These are phyloP conservation scores for Agrocybe praecox DNA, from an alignment of 768 basidiomycete genomes.

Conservation along the genomic window DNA sequence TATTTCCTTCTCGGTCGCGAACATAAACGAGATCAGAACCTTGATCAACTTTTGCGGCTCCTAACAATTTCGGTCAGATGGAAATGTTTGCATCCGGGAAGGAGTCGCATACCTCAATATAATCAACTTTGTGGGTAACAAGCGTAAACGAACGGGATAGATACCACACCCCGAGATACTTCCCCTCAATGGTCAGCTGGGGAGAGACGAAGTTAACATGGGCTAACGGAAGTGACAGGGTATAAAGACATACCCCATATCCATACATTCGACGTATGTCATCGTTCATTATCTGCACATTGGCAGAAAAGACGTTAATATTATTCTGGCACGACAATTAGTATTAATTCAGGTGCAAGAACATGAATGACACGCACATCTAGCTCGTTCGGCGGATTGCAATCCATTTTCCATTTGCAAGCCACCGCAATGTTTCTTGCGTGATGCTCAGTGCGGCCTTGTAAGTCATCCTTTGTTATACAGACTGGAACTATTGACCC, in stretches of 20 bases:
- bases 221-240: not conserved
- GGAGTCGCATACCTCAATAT: not conserved
- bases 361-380: not conserved
- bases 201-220: not conserved
- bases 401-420: constrained; percentile 13
- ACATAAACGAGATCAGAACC: constrained; percentile 19
- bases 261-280: constrained; percentile 25
- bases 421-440: constrained; percentile 10
- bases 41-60: constrained; percentile 13
- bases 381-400: not conserved
- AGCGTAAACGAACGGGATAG: not conserved
- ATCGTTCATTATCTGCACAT: constrained; percentile 24
- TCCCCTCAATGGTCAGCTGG: not conserved
- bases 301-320: not conserved
- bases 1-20: constrained; percentile 15
- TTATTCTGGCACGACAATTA: not conserved
- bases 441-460: not conserved
- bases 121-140: not conserved
- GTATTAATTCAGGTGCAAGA: not conserved
- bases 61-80: constrained; percentile 1
- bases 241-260: constrained; percentile 16
- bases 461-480: not conserved
- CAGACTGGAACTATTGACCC: constrained; percentile 11
- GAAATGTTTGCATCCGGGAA: not conserved
- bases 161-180: not conserved